A percentile compares a stretch with the other conserved stretches of the same genome.
Conservation (phyloP, 2,329 filamentous ascomycete species). For the Aspergillus sojae region DNA sequence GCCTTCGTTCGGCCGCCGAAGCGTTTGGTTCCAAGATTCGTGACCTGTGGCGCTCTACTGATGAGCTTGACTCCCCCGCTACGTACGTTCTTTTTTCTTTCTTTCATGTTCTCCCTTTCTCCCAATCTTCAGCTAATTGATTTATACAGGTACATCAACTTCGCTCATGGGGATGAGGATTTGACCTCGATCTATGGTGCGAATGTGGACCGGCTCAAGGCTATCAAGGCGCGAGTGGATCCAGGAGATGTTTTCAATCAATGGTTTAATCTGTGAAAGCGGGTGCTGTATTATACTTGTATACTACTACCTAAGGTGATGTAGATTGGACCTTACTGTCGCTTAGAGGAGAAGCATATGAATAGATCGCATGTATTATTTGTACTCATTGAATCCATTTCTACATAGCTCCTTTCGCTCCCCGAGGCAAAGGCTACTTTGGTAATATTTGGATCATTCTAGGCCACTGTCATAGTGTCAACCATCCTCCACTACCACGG, state of each 20-base stretch:
- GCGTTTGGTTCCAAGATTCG: conserved; percentile 3
- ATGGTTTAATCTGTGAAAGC: neutral
- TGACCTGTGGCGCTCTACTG: conserved; percentile 8
- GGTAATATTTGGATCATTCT: neutral
- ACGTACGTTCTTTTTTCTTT: neutral
- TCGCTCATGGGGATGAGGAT: neutral
- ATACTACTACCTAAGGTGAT: neutral
- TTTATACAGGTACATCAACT: neutral
- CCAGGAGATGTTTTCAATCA: neutral
- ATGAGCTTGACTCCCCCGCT: conserved; percentile 7
- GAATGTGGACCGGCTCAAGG: conserved; percentile 6
- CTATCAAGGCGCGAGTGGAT: conserved; percentile 4
- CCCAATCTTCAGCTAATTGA: neutral
- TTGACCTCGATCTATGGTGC: conserved; percentile 1
- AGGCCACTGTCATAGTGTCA: neutral
- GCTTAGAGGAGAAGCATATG: neutral
- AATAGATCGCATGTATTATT: neutral
- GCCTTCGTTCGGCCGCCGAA: neutral
- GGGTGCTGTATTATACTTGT: neutral
- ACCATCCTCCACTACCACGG: neutral
- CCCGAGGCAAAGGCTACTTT: neutral
- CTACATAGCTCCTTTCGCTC: neutral
- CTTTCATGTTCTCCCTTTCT: neutral
- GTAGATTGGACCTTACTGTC: neutral
- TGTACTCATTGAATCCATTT: neutral